Base-by-base conservation (phyloP, 1,284 basidiomycete species). In the Grifola frondosa region DNA sequence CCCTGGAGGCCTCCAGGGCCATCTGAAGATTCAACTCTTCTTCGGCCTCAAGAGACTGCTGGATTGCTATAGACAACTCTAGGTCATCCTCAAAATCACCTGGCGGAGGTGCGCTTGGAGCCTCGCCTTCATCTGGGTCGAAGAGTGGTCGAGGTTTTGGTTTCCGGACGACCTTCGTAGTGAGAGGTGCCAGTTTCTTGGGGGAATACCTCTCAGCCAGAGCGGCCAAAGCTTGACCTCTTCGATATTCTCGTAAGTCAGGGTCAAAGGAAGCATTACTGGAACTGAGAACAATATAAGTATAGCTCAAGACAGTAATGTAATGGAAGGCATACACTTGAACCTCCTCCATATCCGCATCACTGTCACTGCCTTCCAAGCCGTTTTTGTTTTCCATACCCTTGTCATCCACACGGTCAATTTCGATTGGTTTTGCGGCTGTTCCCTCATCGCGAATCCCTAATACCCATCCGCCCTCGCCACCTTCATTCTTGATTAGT, bases 391-490 rank as follows among this genome's bases (percentile, higher is more conserved):
- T 64, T 49, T 52, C 56, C 46, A 42, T 34, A 20, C 62, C 52
- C 12, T 63, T 63, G 15, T 66, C 57, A 11, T 29, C 47, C 9
- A 78, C 77, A 26, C 77, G 75, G 56, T 91, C 89, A 48, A 98
- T 80, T 44, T 86, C 79, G 49, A 99, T 97, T 1, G 96, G 94
- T 56, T 91, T 92, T 30, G 83, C 76, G 44, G 77, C 72, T 4
- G 80, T 89, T 3, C 92, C 79, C 40, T 84, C 87, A 52, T 95
- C 84, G 29, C 82, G 77, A 21, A 97, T 86, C 2, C 96, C 97
- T 17, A 99, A 70, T 19, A 96, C 84, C 88, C 94, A 99, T 0
- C 97, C 97, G 2, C 93, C 92, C 22, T 83, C 84, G 22, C 74
- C 80, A 16, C 82, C 81, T 57, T 91, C 85, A 52, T 95, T 95